Evolutionary conservation across 2,329 filamentous ascomycete species (phyloP).

Genomic region (Alternaria gansuensis): DNA sequence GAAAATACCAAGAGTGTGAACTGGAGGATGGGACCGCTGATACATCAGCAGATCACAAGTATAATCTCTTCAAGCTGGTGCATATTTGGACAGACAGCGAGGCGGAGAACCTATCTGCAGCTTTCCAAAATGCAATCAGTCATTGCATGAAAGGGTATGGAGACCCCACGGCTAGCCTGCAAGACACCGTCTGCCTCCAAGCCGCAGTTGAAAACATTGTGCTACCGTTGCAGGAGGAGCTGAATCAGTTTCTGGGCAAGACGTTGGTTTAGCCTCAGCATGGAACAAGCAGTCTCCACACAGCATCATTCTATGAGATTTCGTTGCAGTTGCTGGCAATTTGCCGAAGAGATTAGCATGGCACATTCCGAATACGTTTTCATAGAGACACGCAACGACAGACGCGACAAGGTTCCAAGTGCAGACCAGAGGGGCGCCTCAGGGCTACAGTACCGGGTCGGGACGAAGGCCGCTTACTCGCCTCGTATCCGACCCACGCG

Average conservation of each 20-base stretch:
- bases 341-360: not conserved
- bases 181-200: slow-evolving; percentile 49
- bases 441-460: slow-evolving; percentile 17
- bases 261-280: slow-evolving; percentile 19
- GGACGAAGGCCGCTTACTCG: slow-evolving; percentile 33
- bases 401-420: not conserved
- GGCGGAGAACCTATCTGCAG: slow-evolving; percentile 49
- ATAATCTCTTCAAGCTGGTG: slow-evolving; percentile 44
- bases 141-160: slow-evolving; percentile 49
- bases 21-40: slow-evolving; percentile 28
- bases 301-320: not conserved
- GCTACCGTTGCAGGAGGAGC: slow-evolving; percentile 50
- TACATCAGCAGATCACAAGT: slow-evolving; percentile 34
- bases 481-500: slow-evolving; percentile 43
- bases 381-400: not conserved
- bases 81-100: slow-evolving; percentile 48
- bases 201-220: slow-evolving; percentile 51
- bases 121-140: slow-evolving; percentile 46
- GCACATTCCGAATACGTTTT: not conserved
- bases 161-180: slow-evolving; percentile 46
- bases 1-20: slow-evolving; percentile 40
- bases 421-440: slow-evolving; percentile 14
- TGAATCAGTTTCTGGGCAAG: slow-evolving; percentile 50
- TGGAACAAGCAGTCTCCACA: not conserved
- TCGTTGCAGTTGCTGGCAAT: not conserved